These are phyloP conservation scores for Pseudogymnoascus destructans DNA, from an alignment of 2,329 filamentous ascomycete genomes.

Conservation along the genomic window DNA sequence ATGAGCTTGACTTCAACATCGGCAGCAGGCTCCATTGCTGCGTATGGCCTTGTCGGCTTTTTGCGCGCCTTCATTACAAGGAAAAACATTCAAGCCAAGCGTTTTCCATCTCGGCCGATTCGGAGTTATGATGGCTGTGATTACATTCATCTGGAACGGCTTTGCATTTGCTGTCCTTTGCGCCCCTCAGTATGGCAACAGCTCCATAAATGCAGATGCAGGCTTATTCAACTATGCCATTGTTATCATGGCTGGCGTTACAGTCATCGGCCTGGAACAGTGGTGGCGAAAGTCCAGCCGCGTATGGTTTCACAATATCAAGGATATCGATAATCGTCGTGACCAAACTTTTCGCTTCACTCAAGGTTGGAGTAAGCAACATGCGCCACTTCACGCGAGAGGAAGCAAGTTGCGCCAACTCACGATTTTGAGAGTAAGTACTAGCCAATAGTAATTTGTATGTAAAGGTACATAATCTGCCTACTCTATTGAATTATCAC, in stretches of 20 bases:
- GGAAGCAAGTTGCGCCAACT: no score
- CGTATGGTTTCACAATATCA: constrained; percentile 11
- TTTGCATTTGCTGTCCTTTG: constrained; percentile 12
- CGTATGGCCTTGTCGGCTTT: constrained; percentile 11
- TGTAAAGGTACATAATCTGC: no score
- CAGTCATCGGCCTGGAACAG: constrained; percentile 10
- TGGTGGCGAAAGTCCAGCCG: constrained; percentile 11
- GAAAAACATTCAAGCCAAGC: constrained; percentile 11
- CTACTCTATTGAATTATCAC: no score
- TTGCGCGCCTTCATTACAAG: constrained; percentile 12
- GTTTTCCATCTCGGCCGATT: constrained; percentile 10
- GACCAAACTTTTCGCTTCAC: no score
- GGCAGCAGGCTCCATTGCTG: constrained; percentile 11
- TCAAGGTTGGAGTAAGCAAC: no score
- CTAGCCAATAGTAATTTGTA: no score
- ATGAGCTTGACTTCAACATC: constrained; percentile 10
- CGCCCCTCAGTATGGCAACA: constrained; percentile 11
- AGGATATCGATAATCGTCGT: constrained; percentile 21
- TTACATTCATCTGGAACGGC: constrained; percentile 11
- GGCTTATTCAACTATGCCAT: constrained; percentile 11
- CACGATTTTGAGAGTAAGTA: no score
- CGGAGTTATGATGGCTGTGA: constrained; percentile 9
- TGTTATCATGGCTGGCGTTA: constrained; percentile 12
- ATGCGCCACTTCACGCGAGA: no score
- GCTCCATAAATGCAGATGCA: constrained; percentile 9